Evolutionary conservation across 345 rosid species (phyloP).

Genomic region (Reutealis trisperma): DNA sequence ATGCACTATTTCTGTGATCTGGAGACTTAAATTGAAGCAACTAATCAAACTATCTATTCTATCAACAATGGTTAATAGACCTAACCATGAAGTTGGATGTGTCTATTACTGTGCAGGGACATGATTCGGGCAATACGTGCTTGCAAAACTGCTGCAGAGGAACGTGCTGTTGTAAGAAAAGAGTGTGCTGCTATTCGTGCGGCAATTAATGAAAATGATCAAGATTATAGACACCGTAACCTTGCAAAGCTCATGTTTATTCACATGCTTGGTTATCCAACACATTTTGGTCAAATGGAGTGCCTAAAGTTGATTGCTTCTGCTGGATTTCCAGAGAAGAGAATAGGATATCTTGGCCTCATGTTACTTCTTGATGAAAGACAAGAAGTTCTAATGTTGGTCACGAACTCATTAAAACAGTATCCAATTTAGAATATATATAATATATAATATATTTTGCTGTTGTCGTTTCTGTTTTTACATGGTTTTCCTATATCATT

Average conservation of each 20-base stretch:
- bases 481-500: not conserved
- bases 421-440: slow-evolving; percentile 50
- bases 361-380: slow-evolving; percentile 99
- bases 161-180: slow-evolving; percentile 96
- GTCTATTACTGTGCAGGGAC: slow-evolving; percentile 64
- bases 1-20: not conserved
- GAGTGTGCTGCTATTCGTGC: slow-evolving; percentile 98
- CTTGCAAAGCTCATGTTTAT: slow-evolving; percentile 99
- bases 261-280: slow-evolving; percentile 99
- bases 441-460: not conserved
- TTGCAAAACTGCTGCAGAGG: slow-evolving; percentile 99
- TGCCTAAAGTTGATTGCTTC: slow-evolving; percentile 95
- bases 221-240: slow-evolving; percentile 88
- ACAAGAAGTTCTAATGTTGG: slow-evolving; percentile 98
- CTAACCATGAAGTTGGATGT: not conserved
- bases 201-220: slow-evolving; percentile 84
- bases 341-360: slow-evolving; percentile 96
- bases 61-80: not conserved
- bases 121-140: slow-evolving; percentile 98
- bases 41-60: not conserved
- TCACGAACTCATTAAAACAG: slow-evolving; percentile 99
- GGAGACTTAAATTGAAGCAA: not conserved
- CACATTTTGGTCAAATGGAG: slow-evolving; percentile 99
- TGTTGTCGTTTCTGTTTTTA: not conserved
- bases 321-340: slow-evolving; percentile 96